Percentiles rank a stretch among this genome's conserved stretches.
phyloP scores from a whole-genome alignment of 1,139 yeast genomes.

The Ogataea hybrid region DNA sequence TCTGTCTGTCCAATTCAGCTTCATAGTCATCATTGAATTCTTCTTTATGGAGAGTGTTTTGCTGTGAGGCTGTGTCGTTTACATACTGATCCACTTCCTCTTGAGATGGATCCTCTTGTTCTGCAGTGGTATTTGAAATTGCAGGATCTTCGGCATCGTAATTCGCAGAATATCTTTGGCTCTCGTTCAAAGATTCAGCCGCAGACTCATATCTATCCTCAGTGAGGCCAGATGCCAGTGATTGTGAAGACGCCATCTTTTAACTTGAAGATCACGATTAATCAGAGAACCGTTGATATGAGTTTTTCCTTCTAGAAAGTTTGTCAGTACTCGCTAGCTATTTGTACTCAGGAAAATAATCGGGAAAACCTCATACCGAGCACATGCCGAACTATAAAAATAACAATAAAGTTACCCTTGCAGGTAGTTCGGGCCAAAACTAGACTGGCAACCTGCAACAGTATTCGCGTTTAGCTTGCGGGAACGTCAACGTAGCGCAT shows the following conservation, averaged over 20 bases:
- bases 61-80: not conserved
- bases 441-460: no score
- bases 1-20: constrained; percentile 25
- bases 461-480: no score
- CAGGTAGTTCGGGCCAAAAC: no score
- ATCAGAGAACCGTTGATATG: not conserved
- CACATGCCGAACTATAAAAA: not conserved
- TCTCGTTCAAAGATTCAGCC: constrained; percentile 6
- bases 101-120: not conserved
- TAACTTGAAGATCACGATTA: no score
- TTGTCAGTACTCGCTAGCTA: not conserved
- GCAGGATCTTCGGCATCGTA: not conserved
- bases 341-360: not conserved
- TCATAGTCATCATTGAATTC: constrained; percentile 22
- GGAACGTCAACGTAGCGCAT: no score
- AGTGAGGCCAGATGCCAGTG: constrained; percentile 2
- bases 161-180: not conserved
- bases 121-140: not conserved
- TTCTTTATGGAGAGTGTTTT: constrained; percentile 6
- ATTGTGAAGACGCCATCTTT: constrained; percentile 5
- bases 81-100: not conserved
- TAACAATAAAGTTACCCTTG: not conserved
- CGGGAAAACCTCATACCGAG: not conserved
- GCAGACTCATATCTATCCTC: constrained; percentile 10
- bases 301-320: not conserved